phyloP scores from a whole-genome alignment of 768 basidiomycete genomes.

The Termitomyces bulborhizus region DNA sequence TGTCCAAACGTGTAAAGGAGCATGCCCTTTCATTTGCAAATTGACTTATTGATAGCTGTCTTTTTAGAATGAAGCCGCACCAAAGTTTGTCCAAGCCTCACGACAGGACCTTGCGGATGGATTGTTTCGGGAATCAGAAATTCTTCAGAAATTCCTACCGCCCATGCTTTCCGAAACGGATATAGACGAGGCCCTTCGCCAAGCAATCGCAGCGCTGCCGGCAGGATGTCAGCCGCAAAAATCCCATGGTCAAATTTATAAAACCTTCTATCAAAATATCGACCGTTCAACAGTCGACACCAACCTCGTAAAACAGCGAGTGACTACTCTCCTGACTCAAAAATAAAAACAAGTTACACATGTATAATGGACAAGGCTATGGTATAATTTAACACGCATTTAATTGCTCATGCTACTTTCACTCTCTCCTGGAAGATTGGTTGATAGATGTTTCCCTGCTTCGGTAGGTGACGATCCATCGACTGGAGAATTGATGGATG shows the following conservation, averaged over 20 bases:
- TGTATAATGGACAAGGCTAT: neutral
- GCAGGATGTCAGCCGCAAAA: constrained; percentile 20
- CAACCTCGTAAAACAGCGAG: constrained; percentile 47
- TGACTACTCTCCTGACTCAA: constrained; percentile 30
- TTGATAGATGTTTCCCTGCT: neutral
- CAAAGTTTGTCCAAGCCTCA: constrained; percentile 49
- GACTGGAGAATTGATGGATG: neutral
- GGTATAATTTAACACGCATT: constrained; percentile 3
- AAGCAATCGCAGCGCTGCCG: constrained; percentile 29
- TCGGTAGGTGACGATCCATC: neutral
- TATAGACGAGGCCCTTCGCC: constrained; percentile 45
- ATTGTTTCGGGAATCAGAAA: constrained; percentile 49
- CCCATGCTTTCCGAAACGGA: constrained; percentile 50
- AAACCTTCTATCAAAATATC: constrained; percentile 54
- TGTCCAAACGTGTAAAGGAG: constrained; percentile 47
- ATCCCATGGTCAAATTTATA: constrained; percentile 48
- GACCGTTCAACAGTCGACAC: constrained; percentile 56
- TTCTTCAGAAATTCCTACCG: constrained; percentile 53
- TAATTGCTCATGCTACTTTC: neutral
- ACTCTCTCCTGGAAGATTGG: neutral
- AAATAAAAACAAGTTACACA: constrained; percentile 1
- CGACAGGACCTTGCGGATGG: constrained; percentile 61
- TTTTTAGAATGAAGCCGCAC: constrained; percentile 51
- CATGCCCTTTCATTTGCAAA: neutral
- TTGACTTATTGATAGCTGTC: neutral